A percentile compares a stretch with the other conserved stretches of the same genome.
Evolutionary conservation across 2,329 filamentous ascomycete genomes (phyloP).

Genomic region (Trichophyton schoenleinii): DNA sequence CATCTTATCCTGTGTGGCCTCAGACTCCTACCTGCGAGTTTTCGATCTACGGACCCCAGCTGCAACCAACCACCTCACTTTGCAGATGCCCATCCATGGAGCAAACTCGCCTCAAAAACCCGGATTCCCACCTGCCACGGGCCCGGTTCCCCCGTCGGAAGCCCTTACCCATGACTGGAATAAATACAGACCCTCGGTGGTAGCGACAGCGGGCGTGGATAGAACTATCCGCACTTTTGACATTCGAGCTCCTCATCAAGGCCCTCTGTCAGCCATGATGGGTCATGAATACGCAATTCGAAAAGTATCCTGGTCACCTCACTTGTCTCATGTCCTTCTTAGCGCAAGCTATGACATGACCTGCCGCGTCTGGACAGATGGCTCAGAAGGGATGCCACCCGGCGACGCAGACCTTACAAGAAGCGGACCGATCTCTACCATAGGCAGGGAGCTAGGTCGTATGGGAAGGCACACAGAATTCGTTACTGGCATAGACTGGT

Average conservation of each 20-base stretch:
- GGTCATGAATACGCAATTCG: slow-evolving; percentile 89
- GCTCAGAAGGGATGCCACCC: slow-evolving; percentile 32
- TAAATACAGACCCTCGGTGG: slow-evolving; percentile 75
- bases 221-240: slow-evolving; percentile 80
- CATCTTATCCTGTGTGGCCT: slow-evolving; percentile 74
- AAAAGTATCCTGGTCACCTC: slow-evolving; percentile 80
- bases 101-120: slow-evolving; percentile 38
- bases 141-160: slow-evolving; percentile 54
- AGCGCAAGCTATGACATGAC: slow-evolving; percentile 98
- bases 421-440: slow-evolving; percentile 28
- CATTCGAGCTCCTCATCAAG: slow-evolving; percentile 60
- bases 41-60: slow-evolving; percentile 86
- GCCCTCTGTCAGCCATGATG: slow-evolving; percentile 59
- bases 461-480: slow-evolving; percentile 96
- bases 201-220: slow-evolving; percentile 86
- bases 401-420: slow-evolving; percentile 29
- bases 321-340: slow-evolving; percentile 75
- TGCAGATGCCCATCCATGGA: slow-evolving; percentile 72
- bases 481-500: slow-evolving; percentile 94
- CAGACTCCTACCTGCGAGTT: slow-evolving; percentile 76
- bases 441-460: slow-evolving; percentile 62
- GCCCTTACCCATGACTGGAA: slow-evolving; percentile 97
- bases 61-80: slow-evolving; percentile 74
- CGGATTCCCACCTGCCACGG: slow-evolving; percentile 23
- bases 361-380: slow-evolving; percentile 84